Percentiles rank a stretch among this genome's conserved stretches.
Evolutionary conservation across 257 asterid genomes (phyloP).

Genomic region (Solanum okadae): DNA sequence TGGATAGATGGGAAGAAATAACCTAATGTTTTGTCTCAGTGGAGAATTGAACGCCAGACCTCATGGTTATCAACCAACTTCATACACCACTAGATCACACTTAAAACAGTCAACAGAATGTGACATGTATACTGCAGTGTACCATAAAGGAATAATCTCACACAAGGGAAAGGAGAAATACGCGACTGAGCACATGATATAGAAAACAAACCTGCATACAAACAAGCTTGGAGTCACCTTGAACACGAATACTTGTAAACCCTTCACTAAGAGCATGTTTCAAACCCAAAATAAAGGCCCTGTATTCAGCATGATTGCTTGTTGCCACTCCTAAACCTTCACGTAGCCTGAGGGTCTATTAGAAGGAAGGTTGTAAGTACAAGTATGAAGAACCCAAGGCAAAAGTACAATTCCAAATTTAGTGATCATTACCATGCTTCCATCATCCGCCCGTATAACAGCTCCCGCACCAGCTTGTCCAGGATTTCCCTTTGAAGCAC

Average conservation of each 20-base stretch:
- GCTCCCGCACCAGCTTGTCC: conserved; percentile 99
- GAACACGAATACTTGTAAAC: conserved; percentile 77
- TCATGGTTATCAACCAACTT: not conserved
- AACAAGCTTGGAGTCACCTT: conserved; percentile 95
- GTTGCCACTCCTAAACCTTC: conserved; percentile 96
- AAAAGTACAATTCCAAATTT: not conserved
- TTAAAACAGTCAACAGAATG: not conserved
- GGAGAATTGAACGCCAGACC: not conserved
- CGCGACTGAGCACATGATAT: not conserved
- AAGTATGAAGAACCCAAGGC: not conserved
- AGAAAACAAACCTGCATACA: conserved; percentile 82
- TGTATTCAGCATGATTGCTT: conserved; percentile 88
- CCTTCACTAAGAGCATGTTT: conserved; percentile 76
- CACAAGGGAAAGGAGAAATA: not conserved
- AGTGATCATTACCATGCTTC: conserved; percentile 48
- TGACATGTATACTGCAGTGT: not conserved
- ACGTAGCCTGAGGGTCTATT: conserved; percentile 78
- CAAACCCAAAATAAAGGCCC: conserved; percentile 85
- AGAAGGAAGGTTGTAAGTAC: conserved; percentile 5
- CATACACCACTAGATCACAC: not conserved
- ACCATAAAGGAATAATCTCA: not conserved
- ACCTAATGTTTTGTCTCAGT: not conserved
- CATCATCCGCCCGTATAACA: conserved; percentile 79
- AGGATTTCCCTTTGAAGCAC: conserved; percentile 97
- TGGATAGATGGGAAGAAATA: not conserved